phyloP scores from a whole-genome alignment of 2,329 filamentous ascomycete species.

The Aureobasidium sp. region DNA sequence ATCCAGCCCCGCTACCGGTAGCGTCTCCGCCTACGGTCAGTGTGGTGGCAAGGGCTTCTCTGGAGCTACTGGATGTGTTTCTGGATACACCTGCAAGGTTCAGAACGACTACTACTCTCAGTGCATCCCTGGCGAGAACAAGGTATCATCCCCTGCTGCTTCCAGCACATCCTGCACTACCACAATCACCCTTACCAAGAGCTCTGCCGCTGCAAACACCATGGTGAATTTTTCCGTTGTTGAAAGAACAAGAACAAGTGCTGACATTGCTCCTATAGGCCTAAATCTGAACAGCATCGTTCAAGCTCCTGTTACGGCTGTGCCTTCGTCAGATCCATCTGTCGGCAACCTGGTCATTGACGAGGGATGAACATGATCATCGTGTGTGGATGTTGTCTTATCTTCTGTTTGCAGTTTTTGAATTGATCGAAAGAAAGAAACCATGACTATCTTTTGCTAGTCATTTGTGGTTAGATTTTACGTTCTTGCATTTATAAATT shows the following conservation, averaged over 20 bases:
- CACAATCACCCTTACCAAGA: constrained; percentile 12
- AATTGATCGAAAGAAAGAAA: neutral
- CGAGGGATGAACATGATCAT: neutral
- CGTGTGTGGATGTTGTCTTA: neutral
- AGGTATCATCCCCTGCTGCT: constrained; percentile 12
- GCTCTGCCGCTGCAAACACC: neutral
- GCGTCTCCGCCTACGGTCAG: constrained; percentile 16
- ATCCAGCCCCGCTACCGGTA: neutral
- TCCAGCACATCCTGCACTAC: constrained; percentile 11
- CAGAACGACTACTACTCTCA: constrained; percentile 31
- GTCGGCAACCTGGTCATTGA: neutral
- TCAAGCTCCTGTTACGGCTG: constrained; percentile 16
- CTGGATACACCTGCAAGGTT: constrained; percentile 27
- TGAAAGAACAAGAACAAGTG: neutral
- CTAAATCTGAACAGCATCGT: constrained; percentile 13
- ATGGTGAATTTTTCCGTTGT: neutral
- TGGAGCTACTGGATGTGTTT: constrained; percentile 26
- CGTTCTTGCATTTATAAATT: neutral
- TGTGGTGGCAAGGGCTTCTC: constrained; percentile 30
- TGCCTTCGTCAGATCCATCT: constrained; percentile 14
- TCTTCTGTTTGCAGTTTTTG: neutral
- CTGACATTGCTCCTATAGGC: neutral
- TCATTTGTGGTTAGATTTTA: neutral
- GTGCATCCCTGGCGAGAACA: constrained; percentile 19
- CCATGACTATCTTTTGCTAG: neutral